A percentile compares a stretch with the other conserved stretches of the same genome.
These are phyloP conservation scores for Leccinum subgranulosum DNA, from an alignment of 768 basidiomycete species.

Conservation along the genomic window DNA sequence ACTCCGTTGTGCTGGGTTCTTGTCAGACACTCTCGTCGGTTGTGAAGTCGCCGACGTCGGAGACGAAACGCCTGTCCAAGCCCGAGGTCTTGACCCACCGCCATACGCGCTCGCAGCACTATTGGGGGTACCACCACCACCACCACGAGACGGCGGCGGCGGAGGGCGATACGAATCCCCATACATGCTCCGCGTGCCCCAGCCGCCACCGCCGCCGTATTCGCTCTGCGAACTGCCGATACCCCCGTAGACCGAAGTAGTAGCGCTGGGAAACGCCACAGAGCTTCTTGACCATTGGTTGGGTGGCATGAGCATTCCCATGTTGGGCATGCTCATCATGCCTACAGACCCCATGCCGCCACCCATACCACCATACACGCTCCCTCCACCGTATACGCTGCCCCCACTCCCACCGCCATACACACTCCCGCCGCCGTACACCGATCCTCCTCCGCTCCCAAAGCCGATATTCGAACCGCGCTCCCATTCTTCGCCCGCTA, in stretches of 20 bases:
- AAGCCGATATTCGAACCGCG: constrained; percentile 59
- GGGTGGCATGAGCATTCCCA: constrained; percentile 38
- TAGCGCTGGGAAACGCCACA: constrained; percentile 47
- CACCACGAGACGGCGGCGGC: constrained; percentile 16
- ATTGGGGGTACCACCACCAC: constrained; percentile 4
- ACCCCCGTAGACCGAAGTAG: constrained; percentile 57
- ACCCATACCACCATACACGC: constrained; percentile 43
- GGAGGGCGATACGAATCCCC: constrained; percentile 59
- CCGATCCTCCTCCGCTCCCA: constrained; percentile 34
- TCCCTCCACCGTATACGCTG: constrained; percentile 36
- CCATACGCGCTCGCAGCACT: constrained; percentile 21
- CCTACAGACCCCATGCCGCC: constrained; percentile 36
- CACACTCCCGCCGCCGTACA: constrained; percentile 42
- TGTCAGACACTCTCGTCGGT: constrained; percentile 14
- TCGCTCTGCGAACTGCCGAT: constrained; percentile 56
- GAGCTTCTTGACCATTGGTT: constrained; percentile 43
- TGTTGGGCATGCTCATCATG: constrained; percentile 39
- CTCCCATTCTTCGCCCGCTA: constrained; percentile 92
- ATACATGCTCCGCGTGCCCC: constrained; percentile 64
- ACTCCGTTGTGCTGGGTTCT: constrained; percentile 21
- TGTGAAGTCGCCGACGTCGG: constrained; percentile 13
- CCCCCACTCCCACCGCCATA: constrained; percentile 41
- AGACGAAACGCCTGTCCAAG: constrained; percentile 29
- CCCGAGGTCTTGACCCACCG: constrained; percentile 29
- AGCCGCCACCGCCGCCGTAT: constrained; percentile 52